Percentiles rank a stretch among this genome's conserved stretches.
Evolutionary conservation across 2,329 filamentous ascomycete genomes (phyloP).

Genomic region (Exophiala alcalophila): DNA sequence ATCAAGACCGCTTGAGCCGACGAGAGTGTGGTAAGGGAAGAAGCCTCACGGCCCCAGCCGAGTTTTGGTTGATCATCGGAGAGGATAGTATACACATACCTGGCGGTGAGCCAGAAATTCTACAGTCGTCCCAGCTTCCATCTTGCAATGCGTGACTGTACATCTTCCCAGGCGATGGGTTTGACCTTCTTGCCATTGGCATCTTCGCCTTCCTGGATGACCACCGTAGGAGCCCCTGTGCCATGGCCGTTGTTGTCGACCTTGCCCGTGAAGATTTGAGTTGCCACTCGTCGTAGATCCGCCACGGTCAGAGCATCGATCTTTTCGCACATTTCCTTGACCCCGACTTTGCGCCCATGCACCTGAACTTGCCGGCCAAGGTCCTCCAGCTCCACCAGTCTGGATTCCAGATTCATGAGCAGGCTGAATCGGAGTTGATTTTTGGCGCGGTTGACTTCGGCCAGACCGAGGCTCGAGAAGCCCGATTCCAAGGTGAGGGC

Average conservation of each 20-base stretch:
- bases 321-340: conserved; percentile 84
- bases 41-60: no score
- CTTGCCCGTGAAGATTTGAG: conserved; percentile 70
- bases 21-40: no score
- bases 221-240: conserved; percentile 87
- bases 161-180: conserved; percentile 78
- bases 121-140: conserved; percentile 74
- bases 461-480: conserved; percentile 66
- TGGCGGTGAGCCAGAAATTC: conserved; percentile 13
- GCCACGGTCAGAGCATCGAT: conserved; percentile 78
- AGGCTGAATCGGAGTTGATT: conserved; percentile 89
- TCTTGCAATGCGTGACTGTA: conserved; percentile 77
- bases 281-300: conserved; percentile 79
- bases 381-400: conserved; percentile 97
- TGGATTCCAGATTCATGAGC: conserved; percentile 94
- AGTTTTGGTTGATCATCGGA: no score
- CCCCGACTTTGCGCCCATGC: conserved; percentile 88
- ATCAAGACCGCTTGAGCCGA: no score
- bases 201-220: conserved; percentile 84
- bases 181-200: conserved; percentile 62
- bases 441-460: conserved; percentile 88
- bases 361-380: conserved; percentile 92
- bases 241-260: conserved; percentile 73
- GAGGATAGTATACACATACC: conserved; percentile 17
- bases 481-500: conserved; percentile 73